These are phyloP conservation scores for Xylaria cubensis DNA, from an alignment of 495 filamentous ascomycete genomes.

Conservation along the genomic window DNA sequence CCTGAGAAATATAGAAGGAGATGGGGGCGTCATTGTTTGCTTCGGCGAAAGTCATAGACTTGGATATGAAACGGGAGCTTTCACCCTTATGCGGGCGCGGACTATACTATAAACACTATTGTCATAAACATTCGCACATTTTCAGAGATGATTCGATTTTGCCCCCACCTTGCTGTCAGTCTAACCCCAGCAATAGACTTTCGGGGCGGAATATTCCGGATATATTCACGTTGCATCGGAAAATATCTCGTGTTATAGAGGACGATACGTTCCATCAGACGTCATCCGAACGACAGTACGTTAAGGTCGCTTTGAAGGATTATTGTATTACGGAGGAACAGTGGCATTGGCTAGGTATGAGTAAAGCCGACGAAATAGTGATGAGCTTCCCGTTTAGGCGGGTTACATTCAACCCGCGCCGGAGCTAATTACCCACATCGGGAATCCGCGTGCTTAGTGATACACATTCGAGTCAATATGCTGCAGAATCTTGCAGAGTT, in stretches of 20 bases:
- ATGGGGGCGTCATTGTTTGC: slow-evolving; percentile 85
- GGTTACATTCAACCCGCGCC: background rate
- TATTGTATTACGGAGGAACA: background rate
- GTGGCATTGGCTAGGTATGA: background rate
- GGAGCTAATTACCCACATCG: background rate
- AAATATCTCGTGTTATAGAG: background rate
- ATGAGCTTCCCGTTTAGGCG: slow-evolving; percentile 16
- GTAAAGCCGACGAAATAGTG: slow-evolving; percentile 13
- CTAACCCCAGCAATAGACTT: background rate
- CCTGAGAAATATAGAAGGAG: slow-evolving; percentile 71
- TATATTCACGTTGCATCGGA: background rate
- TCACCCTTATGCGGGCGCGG: slow-evolving; percentile 1
- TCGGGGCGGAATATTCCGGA: slow-evolving; percentile 2
- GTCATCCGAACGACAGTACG: background rate
- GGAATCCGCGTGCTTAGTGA: background rate
- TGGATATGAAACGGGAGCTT: slow-evolving; percentile 13
- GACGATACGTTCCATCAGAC: background rate
- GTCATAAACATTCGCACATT: background rate
- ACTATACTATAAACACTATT: background rate
- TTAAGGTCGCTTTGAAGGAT: background rate
- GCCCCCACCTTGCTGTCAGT: background rate
- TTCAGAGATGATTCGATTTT: background rate
- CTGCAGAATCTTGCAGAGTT: background rate
- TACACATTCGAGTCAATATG: slow-evolving; percentile 1
- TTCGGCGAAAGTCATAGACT: slow-evolving; percentile 58